A percentile compares a stretch with the other conserved stretches of the same genome.
Conservation (phyloP, 1,284 basidiomycete genomes). For the Hortiboletus rubellus region DNA sequence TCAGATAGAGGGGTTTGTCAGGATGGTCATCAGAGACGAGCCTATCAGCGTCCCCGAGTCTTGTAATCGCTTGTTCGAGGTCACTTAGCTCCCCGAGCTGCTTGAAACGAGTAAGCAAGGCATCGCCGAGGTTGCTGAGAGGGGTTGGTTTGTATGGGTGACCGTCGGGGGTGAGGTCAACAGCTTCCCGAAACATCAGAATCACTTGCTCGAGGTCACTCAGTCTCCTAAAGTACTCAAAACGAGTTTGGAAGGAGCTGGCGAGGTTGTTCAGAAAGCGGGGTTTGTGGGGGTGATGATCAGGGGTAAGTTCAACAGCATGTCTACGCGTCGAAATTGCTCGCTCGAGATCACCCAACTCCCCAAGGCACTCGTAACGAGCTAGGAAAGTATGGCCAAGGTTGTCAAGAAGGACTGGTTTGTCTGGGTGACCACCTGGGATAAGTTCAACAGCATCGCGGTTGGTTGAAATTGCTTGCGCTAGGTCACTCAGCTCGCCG, state of each 20-base stretch:
- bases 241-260: background rate
- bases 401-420: background rate
- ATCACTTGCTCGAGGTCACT: conserved; percentile 1
- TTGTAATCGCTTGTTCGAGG: conserved; percentile 2
- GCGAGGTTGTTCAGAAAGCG: background rate
- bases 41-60: background rate
- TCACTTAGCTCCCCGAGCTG: background rate
- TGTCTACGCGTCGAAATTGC: background rate
- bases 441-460: background rate
- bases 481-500: no score
- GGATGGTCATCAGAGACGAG: background rate
- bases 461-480: no score
- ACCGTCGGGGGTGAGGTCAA: background rate
- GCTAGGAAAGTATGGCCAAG: background rate
- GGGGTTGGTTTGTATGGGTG: background rate
- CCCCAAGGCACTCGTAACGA: background rate
- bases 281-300: background rate
- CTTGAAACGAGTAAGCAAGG: conserved; percentile 1
- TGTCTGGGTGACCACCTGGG: background rate
- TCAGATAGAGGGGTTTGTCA: background rate
- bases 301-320: background rate
- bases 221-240: background rate
- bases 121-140: background rate
- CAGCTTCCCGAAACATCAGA: background rate
- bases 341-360: background rate